Conservation (phyloP, 73 alveolate species). For the Paramecium octaurelia region DNA sequence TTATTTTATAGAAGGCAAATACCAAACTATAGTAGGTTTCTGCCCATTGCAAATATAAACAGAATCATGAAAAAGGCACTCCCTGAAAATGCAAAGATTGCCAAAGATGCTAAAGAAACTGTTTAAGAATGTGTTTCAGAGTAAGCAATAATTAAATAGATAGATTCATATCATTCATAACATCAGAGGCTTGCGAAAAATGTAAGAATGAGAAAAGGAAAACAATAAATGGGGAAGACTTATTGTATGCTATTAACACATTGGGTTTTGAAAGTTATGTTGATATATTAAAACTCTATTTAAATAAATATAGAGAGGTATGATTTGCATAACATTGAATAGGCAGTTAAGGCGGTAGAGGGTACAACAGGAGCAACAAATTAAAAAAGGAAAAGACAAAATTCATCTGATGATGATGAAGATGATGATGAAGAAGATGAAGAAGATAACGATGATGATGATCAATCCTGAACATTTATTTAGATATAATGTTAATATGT, state of each 20-base stretch:
- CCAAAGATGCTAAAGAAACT: constrained; percentile 97
- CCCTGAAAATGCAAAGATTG: constrained; percentile 93
- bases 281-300: constrained; percentile 81
- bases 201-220: constrained; percentile 94
- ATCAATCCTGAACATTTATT: constrained; percentile 27
- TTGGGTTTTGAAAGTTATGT: constrained; percentile 95
- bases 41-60: constrained; percentile 96
- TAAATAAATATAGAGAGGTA: constrained; percentile 84
- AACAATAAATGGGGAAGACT: constrained; percentile 97
- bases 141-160: constrained; percentile 75
- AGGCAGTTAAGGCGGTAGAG: constrained; percentile 66
- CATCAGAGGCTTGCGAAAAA: constrained; percentile 94
- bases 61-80: constrained; percentile 95
- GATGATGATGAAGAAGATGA: constrained; percentile 67
- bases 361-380: constrained; percentile 10
- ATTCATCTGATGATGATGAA: constrained; percentile 48
- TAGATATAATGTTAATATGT: neutral
- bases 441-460: constrained; percentile 62
- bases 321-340: neutral
- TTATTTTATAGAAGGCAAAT: constrained; percentile 17
- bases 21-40: constrained; percentile 70
- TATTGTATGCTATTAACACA: constrained; percentile 85
- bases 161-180: constrained; percentile 66
- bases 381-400: constrained; percentile 26
- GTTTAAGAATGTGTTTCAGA: constrained; percentile 97